Evolutionary conservation across 192 early-diverging fungal species (phyloP), one percentile per base, ranked within the genome.

Genomic region (Coemansia sp.): DNA sequence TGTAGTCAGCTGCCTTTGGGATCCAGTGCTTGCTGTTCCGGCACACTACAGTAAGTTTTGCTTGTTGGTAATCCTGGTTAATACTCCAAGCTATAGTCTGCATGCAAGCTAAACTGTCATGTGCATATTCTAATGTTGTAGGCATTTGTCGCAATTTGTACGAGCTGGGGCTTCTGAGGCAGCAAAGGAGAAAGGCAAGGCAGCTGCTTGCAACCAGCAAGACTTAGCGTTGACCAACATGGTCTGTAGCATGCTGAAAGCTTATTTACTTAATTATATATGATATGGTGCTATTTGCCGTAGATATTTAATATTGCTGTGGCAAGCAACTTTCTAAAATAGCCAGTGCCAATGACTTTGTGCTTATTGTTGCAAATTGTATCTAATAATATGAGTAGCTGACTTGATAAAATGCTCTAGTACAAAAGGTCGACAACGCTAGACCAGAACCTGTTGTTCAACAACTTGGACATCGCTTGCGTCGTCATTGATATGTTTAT

Each of bases 31-130:
- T 36, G 65, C 72, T 15, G 58, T 39, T 17, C 54, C 41, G 8
- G 66, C 36, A 29, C 72, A 64, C 24, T 68, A 67, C 57, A 68
- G 72, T 74, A 74, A 68, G 72, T 56, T 42, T n/a, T n/a, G n/a
- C n/a, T n/a, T n/a, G n/a, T n/a, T n/a, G n/a, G n/a, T n/a, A n/a
- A n/a, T n/a, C n/a, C n/a, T n/a, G n/a, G n/a, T n/a, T n/a, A n/a
- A n/a, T n/a, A n/a, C n/a, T n/a, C n/a, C n/a, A n/a, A n/a, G n/a
- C n/a, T n/a, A n/a, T 4, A n/a, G 5, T 22, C 19, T 41, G 39
- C 39, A 41, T 1, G 9, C 17, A 41, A 15, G 39, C 39, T 41
- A 41, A 41, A 0, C 0, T 20, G 43, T 46, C 1, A 4, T 46
- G 9, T 22, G 6, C 7, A 9, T 46, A 9, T 22, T 22, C 0